Conservation (phyloP, 2,329 filamentous ascomycete species). For the Coniochaeta hoffmannii region DNA sequence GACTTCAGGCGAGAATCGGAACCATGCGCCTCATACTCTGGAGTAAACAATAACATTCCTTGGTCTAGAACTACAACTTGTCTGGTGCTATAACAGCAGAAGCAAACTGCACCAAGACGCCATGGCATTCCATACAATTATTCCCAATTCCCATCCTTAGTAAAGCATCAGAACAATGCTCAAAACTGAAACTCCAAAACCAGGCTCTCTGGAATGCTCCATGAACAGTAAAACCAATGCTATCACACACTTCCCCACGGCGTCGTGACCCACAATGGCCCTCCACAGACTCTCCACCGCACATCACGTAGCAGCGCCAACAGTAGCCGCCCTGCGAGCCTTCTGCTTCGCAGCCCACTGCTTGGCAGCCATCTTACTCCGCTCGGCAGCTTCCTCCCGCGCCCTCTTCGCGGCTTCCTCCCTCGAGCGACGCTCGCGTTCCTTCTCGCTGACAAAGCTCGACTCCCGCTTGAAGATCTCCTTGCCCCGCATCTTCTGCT, state of each 20-base stretch:
- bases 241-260: too few relatives aligned
- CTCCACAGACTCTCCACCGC: not conserved
- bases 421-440: slow-evolving; percentile 46
- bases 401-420: slow-evolving; percentile 41
- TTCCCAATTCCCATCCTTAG: not conserved
- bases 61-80: not conserved
- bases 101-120: not conserved
- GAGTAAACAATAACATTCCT: not conserved
- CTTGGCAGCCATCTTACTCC: slow-evolving; percentile 49
- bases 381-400: slow-evolving; percentile 53
- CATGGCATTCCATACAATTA: not conserved
- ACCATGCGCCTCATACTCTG: too few relatives aligned
- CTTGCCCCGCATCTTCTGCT: slow-evolving; percentile 44
- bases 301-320: not conserved
- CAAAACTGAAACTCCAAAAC: not conserved
- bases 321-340: slow-evolving; percentile 25
- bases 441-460: slow-evolving; percentile 35
- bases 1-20: too few relatives aligned
- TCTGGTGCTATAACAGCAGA: not conserved
- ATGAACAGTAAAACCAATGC: not conserved
- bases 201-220: not conserved
- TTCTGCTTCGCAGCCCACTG: slow-evolving; percentile 56
- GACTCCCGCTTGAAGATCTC: slow-evolving; percentile 49
- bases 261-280: too few relatives aligned
- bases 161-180: not conserved